Evolutionary conservation across 371 early-diverging fungal species (phyloP).

Genomic region (Syncephalastrum monosporum): DNA sequence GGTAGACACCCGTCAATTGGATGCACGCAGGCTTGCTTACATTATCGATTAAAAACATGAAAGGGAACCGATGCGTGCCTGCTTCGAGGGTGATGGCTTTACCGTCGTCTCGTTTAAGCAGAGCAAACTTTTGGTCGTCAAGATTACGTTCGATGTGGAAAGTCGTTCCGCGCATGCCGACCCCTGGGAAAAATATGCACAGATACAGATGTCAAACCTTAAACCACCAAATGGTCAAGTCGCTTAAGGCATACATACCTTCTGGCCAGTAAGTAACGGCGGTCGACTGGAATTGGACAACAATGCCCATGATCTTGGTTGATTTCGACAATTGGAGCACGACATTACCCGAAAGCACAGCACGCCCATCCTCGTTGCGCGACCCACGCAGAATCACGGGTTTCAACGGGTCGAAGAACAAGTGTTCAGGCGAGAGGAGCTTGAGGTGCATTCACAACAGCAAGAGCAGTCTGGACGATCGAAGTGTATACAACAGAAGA

Average conservation of each 20-base stretch:
- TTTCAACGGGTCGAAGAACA: conserved; percentile 47
- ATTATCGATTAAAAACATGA: conserved; percentile 43
- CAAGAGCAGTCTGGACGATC: too few species aligned
- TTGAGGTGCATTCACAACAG: conserved; percentile 13
- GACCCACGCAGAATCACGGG: conserved; percentile 45
- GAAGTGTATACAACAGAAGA: too few species aligned
- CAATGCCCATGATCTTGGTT: conserved; percentile 33
- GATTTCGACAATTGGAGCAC: conserved; percentile 33
- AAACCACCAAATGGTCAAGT: too few species aligned
- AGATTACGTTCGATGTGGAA: conserved; percentile 34
- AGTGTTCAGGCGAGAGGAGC: conserved; percentile 28
- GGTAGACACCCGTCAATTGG: neutral
- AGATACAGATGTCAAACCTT: neutral
- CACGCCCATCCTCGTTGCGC: conserved; percentile 32
- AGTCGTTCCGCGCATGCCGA: conserved; percentile 40
- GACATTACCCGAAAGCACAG: conserved; percentile 40
- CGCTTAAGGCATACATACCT: conserved; percentile 16
- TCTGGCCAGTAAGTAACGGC: conserved; percentile 51
- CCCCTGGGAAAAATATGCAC: conserved; percentile 20
- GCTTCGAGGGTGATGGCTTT: conserved; percentile 20
- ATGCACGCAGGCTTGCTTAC: conserved; percentile 15
- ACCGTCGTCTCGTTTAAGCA: conserved; percentile 14
- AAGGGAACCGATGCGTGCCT: conserved; percentile 41
- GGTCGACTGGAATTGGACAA: conserved; percentile 35
- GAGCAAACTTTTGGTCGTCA: conserved; percentile 30